phyloP scores from a whole-genome alignment of 805 yeast genomes.

The Helenozyma rhizophorensis region DNA sequence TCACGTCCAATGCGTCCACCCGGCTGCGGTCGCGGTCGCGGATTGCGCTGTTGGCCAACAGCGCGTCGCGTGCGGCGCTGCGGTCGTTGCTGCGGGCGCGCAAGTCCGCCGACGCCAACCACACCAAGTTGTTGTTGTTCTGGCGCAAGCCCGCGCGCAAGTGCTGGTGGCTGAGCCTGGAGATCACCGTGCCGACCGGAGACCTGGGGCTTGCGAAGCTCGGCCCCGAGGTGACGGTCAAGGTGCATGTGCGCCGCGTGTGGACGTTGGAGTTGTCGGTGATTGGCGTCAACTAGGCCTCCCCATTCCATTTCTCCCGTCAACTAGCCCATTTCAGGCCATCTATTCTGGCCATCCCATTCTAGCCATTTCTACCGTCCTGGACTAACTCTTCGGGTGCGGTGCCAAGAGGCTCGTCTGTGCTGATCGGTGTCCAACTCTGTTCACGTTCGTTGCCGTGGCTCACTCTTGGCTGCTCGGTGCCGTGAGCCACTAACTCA shows the following conservation, averaged over 20 bases:
- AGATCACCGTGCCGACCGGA: constrained; percentile 41
- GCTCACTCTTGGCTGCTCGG: too few relatives aligned
- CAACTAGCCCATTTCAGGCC: too few relatives aligned
- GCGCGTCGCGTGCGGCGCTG: constrained; percentile 52
- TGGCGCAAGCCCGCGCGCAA: constrained; percentile 99
- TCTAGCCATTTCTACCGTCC: too few relatives aligned
- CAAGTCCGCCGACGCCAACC: constrained; percentile 36
- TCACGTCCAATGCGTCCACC: constrained; percentile 35
- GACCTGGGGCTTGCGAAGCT: constrained; percentile 17
- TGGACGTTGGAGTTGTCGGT: constrained; percentile 96
- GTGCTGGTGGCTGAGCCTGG: constrained; percentile 92
- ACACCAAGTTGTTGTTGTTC: constrained; percentile 70
- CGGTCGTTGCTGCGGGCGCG: constrained; percentile 53
- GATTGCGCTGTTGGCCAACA: constrained; percentile 55
- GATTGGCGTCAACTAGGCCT: constrained; percentile 63
- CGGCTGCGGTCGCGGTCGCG: constrained; percentile 41
- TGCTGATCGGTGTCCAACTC: too few relatives aligned
- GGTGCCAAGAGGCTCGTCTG: too few relatives aligned
- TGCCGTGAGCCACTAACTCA: too few relatives aligned
- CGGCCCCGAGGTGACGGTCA: constrained; percentile 39
- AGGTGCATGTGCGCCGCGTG: constrained; percentile 84
- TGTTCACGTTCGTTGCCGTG: too few relatives aligned
- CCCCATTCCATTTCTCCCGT: neutral
- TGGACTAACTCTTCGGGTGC: too few relatives aligned
- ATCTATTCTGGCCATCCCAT: too few relatives aligned